These are phyloP conservation scores for Boletus semigastroideus DNA, from an alignment of 1,284 basidiomycete genomes.

Conservation along the genomic window DNA sequence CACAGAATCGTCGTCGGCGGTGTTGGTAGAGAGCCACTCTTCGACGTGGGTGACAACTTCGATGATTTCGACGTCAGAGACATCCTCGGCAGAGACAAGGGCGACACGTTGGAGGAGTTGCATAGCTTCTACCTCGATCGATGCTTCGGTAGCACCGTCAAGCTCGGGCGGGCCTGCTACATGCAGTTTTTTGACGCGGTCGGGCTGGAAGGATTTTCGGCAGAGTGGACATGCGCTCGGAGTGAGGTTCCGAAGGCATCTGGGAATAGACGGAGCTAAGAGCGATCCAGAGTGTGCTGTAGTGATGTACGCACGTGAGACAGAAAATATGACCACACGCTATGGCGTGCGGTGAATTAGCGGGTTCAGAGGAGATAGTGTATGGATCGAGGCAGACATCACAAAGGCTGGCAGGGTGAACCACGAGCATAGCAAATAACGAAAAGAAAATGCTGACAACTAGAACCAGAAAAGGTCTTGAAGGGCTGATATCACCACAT, in stretches of 20 bases:
- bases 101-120: slow-evolving; percentile 48
- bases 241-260: slow-evolving; percentile 50
- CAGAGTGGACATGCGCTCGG: slow-evolving; percentile 63
- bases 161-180: slow-evolving; percentile 46
- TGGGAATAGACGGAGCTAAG: slow-evolving; percentile 23
- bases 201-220: slow-evolving; percentile 52
- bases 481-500: slow-evolving; percentile 33
- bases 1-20: slow-evolving; percentile 30
- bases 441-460: slow-evolving; percentile 17
- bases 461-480: slow-evolving; percentile 26
- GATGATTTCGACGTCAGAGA: slow-evolving; percentile 41
- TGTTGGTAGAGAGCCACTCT: slow-evolving; percentile 40
- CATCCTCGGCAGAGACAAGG: slow-evolving; percentile 44
- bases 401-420: slow-evolving; percentile 64
- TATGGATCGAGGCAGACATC: slow-evolving; percentile 69
- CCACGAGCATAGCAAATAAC: slow-evolving; percentile 45
- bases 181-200: slow-evolving; percentile 59
- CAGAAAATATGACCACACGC: slow-evolving; percentile 73
- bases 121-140: slow-evolving; percentile 31
- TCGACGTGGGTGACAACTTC: slow-evolving; percentile 47
- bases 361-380: slow-evolving; percentile 41
- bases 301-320: slow-evolving; percentile 44
- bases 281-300: slow-evolving; percentile 12
- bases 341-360: slow-evolving; percentile 58
- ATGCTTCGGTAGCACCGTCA: slow-evolving; percentile 30